A percentile compares a stretch with the other conserved stretches of the same genome.
phyloP scores from a whole-genome alignment of 2,329 filamentous ascomycete genomes.

The Lachnellula subtilissima region DNA sequence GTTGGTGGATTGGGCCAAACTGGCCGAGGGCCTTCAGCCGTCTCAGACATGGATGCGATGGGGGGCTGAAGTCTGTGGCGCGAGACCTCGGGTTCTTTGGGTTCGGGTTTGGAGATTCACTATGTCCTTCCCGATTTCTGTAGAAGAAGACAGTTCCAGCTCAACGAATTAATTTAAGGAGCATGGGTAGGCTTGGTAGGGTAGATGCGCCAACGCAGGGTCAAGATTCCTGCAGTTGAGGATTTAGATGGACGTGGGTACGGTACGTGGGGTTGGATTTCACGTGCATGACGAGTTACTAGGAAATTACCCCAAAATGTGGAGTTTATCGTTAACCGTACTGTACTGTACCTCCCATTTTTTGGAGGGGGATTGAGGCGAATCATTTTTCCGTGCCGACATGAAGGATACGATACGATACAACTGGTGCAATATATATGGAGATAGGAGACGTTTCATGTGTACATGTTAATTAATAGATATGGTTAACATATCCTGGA shows the following conservation, averaged over 20 bases:
- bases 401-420: background rate
- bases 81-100: background rate
- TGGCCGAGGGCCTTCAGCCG: constrained; percentile 28
- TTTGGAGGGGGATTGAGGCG: background rate
- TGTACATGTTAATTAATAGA: too few species aligned
- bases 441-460: too few species aligned
- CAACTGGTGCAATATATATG: too few species aligned
- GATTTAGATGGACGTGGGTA: constrained; percentile 13
- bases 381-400: background rate
- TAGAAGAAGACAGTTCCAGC: background rate
- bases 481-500: too few species aligned
- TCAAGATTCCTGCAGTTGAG: constrained; percentile 4
- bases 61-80: background rate
- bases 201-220: background rate
- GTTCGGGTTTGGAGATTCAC: background rate
- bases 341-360: too few species aligned
- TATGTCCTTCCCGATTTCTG: background rate
- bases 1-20: constrained; percentile 26
- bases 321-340: too few species aligned
- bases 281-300: constrained; percentile 8
- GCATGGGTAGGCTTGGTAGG: background rate
- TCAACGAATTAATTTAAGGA: background rate
- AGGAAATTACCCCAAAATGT: too few species aligned
- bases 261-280: constrained; percentile 11
- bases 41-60: constrained; percentile 30